Evolutionary conservation across 352 stramenopile genomes (phyloP), one percentile per base, ranked within the genome.

Genomic region (Pythium scleroteichum): DNA sequence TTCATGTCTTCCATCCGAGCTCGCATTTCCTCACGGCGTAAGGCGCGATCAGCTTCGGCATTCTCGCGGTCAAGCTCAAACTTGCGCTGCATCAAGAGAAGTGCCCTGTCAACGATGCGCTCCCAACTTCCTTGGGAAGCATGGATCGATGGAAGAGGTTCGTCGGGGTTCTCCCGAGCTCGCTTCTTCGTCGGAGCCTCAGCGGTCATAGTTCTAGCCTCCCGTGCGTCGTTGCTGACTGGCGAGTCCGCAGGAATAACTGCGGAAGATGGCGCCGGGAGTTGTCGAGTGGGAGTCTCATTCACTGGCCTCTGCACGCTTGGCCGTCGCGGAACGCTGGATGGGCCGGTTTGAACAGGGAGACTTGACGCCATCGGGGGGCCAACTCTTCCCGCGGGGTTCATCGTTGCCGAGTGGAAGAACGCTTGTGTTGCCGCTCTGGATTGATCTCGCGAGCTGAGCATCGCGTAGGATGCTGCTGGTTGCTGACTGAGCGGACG

Each of bases 21-120:
- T 10, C 45, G 46, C 16, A 46, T 46, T 45, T 62, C 52, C 45
- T 68, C 47, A 22, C 47, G 52, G 23, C 60, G 60, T 27, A 39
- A 59, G 27, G 46, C 27, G 16, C 60, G 60, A 13, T 68, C 60
- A 1, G 39, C 44, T 14, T 50, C 48, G 0, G 52, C 52, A 12
- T n/a, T 19, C 20, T 62, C 39, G 14, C 27, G 53, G 38, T 68
- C 60, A 4, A 48, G 20, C 23, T 62, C 52, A 27, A 68, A 41
- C 40, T 68, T 68, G 20, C 49, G 44, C 39, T 62, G 22, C 23
- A 62, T 38, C 4, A 58, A 45, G 20, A 33, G 52, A 6, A 68
- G 19, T 0, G 53, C 46, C 10, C 46, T 33, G 19, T 52, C 20
- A 10, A 47, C 52, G 16, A 62, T 13, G 10, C 41, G 13, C 14